These are phyloP conservation scores for Capsicum rhomboideum DNA, from an alignment of 257 asterid genomes.

Conservation along the genomic window DNA sequence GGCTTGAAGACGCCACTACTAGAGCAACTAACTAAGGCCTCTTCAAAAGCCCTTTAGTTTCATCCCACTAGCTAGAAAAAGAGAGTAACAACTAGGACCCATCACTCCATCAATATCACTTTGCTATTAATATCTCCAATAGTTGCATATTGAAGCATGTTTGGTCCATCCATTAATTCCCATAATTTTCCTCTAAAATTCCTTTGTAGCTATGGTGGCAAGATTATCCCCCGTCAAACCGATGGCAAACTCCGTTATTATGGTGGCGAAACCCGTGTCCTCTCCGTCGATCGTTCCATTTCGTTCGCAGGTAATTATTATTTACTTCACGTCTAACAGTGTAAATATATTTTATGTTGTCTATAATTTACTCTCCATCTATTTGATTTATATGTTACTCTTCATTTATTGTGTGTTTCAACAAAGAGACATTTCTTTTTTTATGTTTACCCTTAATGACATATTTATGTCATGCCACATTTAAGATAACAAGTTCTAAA, in stretches of 20 bases:
- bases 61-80: background rate
- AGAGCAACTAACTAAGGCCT: slow-evolving; percentile 17
- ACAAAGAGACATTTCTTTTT: background rate
- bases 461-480: background rate
- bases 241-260: slow-evolving; percentile 90
- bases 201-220: slow-evolving; percentile 86
- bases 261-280: slow-evolving; percentile 87
- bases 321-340: too few relatives aligned
- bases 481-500: background rate
- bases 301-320: slow-evolving; percentile 45
- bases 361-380: background rate
- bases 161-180: slow-evolving; percentile 26
- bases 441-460: background rate
- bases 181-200: slow-evolving; percentile 36
- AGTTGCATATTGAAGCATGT: slow-evolving; percentile 22
- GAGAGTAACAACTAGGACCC: background rate
- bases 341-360: too few relatives aligned
- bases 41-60: slow-evolving; percentile 4
- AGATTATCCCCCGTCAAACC: slow-evolving; percentile 73
- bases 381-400: background rate
- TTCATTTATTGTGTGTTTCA: background rate
- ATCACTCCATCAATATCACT: background rate
- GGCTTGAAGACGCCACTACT: slow-evolving; percentile 46
- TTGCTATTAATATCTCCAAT: background rate
- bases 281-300: slow-evolving; percentile 52